Percentiles rank a stretch among this genome's conserved stretches.
These are phyloP conservation scores for Umbelopsis ramanniana DNA, from an alignment of 192 early-diverging fungal genomes.

Conservation along the genomic window DNA sequence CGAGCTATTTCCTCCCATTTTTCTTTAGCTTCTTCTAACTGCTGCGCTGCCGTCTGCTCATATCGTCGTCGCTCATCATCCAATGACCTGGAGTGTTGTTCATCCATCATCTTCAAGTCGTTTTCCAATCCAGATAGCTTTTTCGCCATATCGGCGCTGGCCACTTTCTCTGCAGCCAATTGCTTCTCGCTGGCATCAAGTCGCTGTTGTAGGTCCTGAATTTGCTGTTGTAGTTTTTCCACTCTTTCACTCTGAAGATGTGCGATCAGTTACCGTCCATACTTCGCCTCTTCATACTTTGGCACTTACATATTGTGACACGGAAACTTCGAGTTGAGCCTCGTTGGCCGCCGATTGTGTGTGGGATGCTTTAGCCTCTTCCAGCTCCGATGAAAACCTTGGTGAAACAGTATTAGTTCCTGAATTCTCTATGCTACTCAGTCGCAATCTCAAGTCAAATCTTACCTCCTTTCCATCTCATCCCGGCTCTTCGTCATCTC, in stretches of 20 bases:
- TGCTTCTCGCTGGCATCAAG: slow-evolving; percentile 38
- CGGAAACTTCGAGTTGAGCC: slow-evolving; percentile 33
- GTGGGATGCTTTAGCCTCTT: slow-evolving; percentile 35
- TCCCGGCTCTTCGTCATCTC: slow-evolving; percentile 47
- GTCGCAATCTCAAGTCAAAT: neutral
- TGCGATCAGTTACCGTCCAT: neutral
- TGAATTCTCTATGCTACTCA: neutral
- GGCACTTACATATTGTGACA: slow-evolving; percentile 29
- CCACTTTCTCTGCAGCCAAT: slow-evolving; percentile 22
- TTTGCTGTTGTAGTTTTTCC: slow-evolving; percentile 30
- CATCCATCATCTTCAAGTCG: slow-evolving; percentile 25
- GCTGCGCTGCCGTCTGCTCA: slow-evolving; percentile 39
- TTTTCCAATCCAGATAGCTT: neutral
- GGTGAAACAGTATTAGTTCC: neutral
- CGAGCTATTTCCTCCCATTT: slow-evolving; percentile 36
- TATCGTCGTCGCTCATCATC: slow-evolving; percentile 44
- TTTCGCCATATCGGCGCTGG: neutral
- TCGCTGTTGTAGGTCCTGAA: slow-evolving; percentile 35
- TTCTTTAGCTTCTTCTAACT: slow-evolving; percentile 46
- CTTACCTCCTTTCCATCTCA: slow-evolving; percentile 46
- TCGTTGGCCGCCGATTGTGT: slow-evolving; percentile 36
- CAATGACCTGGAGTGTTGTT: slow-evolving; percentile 29
- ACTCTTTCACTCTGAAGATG: slow-evolving; percentile 32
- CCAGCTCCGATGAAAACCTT: slow-evolving; percentile 25
- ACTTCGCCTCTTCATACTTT: slow-evolving; percentile 7